Base-by-base conservation (phyloP, 257 asterid species). In the Forsythia viridissima region DNA sequence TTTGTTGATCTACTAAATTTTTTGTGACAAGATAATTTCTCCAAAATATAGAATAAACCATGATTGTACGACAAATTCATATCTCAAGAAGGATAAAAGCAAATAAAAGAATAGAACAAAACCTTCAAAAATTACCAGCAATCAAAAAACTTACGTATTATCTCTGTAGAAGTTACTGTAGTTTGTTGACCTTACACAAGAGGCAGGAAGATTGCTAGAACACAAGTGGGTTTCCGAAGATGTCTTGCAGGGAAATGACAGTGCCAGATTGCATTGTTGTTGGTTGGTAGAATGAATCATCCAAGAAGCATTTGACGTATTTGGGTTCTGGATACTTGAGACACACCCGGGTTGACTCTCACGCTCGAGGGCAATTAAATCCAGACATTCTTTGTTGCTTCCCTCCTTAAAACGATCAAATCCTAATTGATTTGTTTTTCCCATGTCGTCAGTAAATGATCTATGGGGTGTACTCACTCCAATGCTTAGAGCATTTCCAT, bases 401-500 rank as follows among this genome's bases (percentile, higher is more conserved):
- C 76, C 80, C 68, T 72, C 80, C 30, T 81, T 72, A 67, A 78
- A 81, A 69, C 39, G 61, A 77, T 82, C 75, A 74, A 51, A 75
- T n/a, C 80, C 83, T 7, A 79, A 55, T 69, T 42, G 82, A 67
- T 77, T 72, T 61, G 46, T 73, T 20, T 69, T 71, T 34, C 69
- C 72, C 77, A 30, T 37, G 73, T 69, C 65, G 61, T 75, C 83
- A 6, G 76, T 57, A 51, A 83, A 76, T 63, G 73, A 63, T 67
- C 81, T 77, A 38, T 55, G 76, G 1, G 87, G 90, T 1, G 85
- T 80, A 36, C 73, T 46, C 74, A 78, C 76, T 24, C 89, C 88
- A 71, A 90, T 63, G 79, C 85, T 86, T 38, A 88, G 76, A 11
- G 94, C 89, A 82, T 92, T 91, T 61, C 97, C 97, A 16, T 91